Evolutionary conservation across 2,329 filamentous ascomycete species (phyloP).

Genomic region (Phoma sp.): DNA sequence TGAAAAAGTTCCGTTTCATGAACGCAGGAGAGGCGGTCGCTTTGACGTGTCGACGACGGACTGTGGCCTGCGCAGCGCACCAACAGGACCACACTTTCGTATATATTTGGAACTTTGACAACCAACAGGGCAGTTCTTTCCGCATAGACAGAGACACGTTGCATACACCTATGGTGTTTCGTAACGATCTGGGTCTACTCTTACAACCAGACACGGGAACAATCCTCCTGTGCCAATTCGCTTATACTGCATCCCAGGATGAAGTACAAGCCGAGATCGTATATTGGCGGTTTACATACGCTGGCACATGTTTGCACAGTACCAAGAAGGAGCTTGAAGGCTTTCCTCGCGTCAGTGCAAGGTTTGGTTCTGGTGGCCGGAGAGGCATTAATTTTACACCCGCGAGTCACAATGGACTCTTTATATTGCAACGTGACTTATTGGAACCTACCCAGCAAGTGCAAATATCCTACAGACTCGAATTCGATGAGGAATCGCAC

Average conservation of each 20-base stretch:
- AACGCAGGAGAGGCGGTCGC: constrained; percentile 1
- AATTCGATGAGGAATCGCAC: constrained; percentile 21
- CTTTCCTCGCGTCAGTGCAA: neutral
- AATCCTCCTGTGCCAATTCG: constrained; percentile 10
- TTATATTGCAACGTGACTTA: neutral
- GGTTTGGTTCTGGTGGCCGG: neutral
- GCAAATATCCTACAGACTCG: neutral
- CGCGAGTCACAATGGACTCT: constrained; percentile 7
- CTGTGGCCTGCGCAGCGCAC: constrained; percentile 28
- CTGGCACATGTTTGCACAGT: constrained; percentile 9
- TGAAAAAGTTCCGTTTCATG: constrained; percentile 32
- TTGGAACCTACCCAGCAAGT: neutral
- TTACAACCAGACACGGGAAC: constrained; percentile 21
- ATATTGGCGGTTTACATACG: constrained; percentile 19
- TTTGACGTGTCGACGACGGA: constrained; percentile 27
- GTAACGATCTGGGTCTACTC: neutral
- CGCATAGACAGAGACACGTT: constrained; percentile 12
- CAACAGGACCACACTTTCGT: constrained; percentile 13
- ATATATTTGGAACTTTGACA: constrained; percentile 41
- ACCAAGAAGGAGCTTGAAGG: neutral
- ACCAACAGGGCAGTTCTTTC: constrained; percentile 29
- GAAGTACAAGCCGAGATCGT: neutral
- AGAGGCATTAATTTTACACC: neutral
- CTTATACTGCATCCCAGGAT: neutral
- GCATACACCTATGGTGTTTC: neutral